Percentiles rank a stretch among this genome's conserved stretches.
Conservation (phyloP, 495 filamentous ascomycete species). For the Penicillium cosmopolitanum region DNA sequence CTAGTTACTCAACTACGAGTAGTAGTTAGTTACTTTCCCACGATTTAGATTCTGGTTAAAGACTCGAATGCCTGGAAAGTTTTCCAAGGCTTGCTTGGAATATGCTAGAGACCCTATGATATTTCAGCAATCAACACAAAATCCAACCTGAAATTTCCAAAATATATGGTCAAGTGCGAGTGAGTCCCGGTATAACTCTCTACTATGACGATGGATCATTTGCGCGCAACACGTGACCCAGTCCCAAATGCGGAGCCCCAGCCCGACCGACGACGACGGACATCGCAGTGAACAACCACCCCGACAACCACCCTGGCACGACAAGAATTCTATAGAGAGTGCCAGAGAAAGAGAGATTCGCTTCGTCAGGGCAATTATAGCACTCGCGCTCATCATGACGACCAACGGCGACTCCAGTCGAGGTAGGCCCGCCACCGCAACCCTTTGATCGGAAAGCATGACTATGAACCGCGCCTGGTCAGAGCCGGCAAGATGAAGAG, state of each 20-base stretch:
- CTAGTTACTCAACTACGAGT: too few species aligned
- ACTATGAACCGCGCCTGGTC: constrained; percentile 7
- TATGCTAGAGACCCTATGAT: too few species aligned
- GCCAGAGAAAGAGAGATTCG: constrained; percentile 8
- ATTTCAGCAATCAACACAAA: too few species aligned
- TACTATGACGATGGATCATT: background rate
- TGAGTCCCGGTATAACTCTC: too few species aligned
- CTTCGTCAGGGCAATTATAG: background rate
- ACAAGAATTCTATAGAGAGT: constrained; percentile 1
- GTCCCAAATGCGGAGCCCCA: constrained; percentile 41
- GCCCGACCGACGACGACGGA: constrained; percentile 30
- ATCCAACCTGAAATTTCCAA: too few species aligned
- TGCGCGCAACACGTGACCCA: constrained; percentile 34
- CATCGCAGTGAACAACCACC: constrained; percentile 2
- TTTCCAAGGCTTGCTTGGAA: too few species aligned
- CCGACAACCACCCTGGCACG: constrained; percentile 1
- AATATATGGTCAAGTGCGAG: too few species aligned
- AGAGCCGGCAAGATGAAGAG: background rate
- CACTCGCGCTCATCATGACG: constrained; percentile 37
- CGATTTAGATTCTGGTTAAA: too few species aligned
- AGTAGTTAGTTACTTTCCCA: too few species aligned
- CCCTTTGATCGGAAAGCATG: constrained; percentile 9
- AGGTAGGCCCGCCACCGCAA: constrained; percentile 32
- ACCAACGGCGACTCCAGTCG: constrained; percentile 42
- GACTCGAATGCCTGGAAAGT: too few species aligned